Evolutionary conservation across 805 yeast genomes (phyloP).

Genomic region (Schizosaccharomyces osmophilus): DNA sequence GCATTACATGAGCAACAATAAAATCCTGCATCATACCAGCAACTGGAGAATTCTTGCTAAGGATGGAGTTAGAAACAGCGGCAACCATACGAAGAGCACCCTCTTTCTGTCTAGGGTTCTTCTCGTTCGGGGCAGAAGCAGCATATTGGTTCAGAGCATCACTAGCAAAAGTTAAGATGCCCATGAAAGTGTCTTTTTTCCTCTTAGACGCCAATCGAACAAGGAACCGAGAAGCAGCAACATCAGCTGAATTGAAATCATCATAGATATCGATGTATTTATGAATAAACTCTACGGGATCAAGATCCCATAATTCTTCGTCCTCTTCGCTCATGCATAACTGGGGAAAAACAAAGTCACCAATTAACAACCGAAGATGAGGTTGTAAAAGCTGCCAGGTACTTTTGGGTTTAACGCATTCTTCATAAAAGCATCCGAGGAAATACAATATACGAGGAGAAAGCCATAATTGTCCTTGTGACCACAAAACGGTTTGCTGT

Average conservation of each 20-base stretch:
- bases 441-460: neutral
- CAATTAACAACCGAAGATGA: slow-evolving; percentile 35
- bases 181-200: slow-evolving; percentile 31
- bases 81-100: slow-evolving; percentile 63
- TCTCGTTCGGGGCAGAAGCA: slow-evolving; percentile 13
- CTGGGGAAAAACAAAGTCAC: slow-evolving; percentile 53
- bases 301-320: slow-evolving; percentile 54
- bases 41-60: slow-evolving; percentile 31
- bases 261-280: slow-evolving; percentile 35
- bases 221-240: slow-evolving; percentile 53
- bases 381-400: slow-evolving; percentile 49
- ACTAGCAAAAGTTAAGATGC: slow-evolving; percentile 37
- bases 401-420: slow-evolving; percentile 29
- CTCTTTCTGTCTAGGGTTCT: slow-evolving; percentile 39
- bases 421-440: slow-evolving; percentile 31
- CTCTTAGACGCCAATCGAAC: slow-evolving; percentile 49
- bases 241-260: slow-evolving; percentile 43
- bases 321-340: slow-evolving; percentile 44
- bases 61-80: slow-evolving; percentile 32
- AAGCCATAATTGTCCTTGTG: slow-evolving; percentile 40
- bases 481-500: slow-evolving; percentile 50
- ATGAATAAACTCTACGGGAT: slow-evolving; percentile 73
- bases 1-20: slow-evolving; percentile 37
- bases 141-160: slow-evolving; percentile 15
- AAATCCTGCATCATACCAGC: slow-evolving; percentile 43